Evolutionary conservation across 352 stramenopile species (phyloP).

Genomic region (Phytophthora aleatoria): DNA sequence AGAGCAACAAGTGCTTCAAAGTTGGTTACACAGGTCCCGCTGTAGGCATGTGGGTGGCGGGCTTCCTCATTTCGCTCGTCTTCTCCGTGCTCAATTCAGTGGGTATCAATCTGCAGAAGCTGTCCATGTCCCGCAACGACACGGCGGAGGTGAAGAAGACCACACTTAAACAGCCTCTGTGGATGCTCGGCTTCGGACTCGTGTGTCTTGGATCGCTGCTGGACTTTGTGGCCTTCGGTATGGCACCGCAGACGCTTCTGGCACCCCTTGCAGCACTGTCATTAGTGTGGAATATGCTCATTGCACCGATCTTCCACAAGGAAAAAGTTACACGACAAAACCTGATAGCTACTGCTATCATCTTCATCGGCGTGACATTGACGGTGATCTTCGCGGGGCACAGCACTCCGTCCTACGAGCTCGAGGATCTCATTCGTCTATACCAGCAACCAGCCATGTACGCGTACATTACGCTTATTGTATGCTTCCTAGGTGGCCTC

Average conservation of each 20-base stretch:
- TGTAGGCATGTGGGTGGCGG: slow-evolving; percentile 86
- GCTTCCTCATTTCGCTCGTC: slow-evolving; percentile 86
- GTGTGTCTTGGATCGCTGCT: slow-evolving; percentile 85
- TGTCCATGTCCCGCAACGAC: slow-evolving; percentile 85
- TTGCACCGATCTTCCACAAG: slow-evolving; percentile 90
- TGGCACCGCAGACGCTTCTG: slow-evolving; percentile 91
- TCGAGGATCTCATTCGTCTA: slow-evolving; percentile 84
- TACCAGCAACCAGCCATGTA: slow-evolving; percentile 87
- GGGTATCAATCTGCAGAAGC: slow-evolving; percentile 92
- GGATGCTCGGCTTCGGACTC: slow-evolving; percentile 86
- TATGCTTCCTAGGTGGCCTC: slow-evolving; percentile 64
- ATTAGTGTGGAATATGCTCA: slow-evolving; percentile 93
- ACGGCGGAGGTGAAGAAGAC: slow-evolving; percentile 65
- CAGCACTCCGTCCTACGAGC: slow-evolving; percentile 84
- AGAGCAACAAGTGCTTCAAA: slow-evolving; percentile 84
- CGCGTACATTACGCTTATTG: slow-evolving; percentile 77
- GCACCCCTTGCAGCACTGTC: slow-evolving; percentile 88
- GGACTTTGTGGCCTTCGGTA: slow-evolving; percentile 92
- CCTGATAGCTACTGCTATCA: slow-evolving; percentile 84
- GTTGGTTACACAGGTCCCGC: slow-evolving; percentile 69
- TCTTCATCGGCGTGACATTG: slow-evolving; percentile 88
- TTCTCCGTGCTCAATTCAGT: slow-evolving; percentile 91
- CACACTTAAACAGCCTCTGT: slow-evolving; percentile 87
- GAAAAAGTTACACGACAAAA: slow-evolving; percentile 87
- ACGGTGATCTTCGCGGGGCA: slow-evolving; percentile 91